These are phyloP conservation scores for Orbilia ellipsospora DNA, from an alignment of 2,329 filamentous ascomycete genomes.

Conservation along the genomic window DNA sequence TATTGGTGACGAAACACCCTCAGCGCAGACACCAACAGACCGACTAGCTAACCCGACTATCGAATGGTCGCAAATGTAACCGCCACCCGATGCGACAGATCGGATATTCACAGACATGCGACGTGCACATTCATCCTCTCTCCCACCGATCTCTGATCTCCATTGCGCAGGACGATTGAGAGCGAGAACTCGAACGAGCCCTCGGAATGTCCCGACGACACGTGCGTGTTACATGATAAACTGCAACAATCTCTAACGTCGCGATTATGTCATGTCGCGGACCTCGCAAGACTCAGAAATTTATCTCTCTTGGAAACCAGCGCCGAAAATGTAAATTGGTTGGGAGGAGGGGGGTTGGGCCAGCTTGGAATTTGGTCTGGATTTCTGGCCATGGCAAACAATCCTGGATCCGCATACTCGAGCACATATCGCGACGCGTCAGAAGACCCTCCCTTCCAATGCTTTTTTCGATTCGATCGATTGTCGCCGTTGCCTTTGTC, in stretches of 20 bases:
- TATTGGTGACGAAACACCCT: slow-evolving; percentile 46
- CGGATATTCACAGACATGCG: neutral
- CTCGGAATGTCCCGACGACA: slow-evolving; percentile 14
- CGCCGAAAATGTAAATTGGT: neutral
- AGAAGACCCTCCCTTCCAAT: neutral
- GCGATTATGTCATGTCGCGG: slow-evolving; percentile 25
- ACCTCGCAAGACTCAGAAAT: neutral
- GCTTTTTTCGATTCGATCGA: neutral
- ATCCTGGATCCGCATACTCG: neutral
- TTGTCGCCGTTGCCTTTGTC: slow-evolving; percentile 18
- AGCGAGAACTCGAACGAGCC: neutral
- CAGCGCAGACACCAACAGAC: neutral
- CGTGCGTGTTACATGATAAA: neutral
- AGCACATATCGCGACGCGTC: slow-evolving; percentile 7
- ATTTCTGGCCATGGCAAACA: slow-evolving; percentile 3
- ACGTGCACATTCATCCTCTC: neutral
- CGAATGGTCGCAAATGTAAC: neutral
- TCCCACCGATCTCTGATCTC: slow-evolving; percentile 9
- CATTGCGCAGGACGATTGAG: neutral
- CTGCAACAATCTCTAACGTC: slow-evolving; percentile 3
- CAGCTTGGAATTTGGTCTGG: neutral
- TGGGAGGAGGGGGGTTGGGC: neutral
- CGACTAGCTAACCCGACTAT: neutral
- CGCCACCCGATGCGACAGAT: slow-evolving; percentile 40
- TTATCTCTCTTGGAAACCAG: neutral